Evolutionary conservation across 495 filamentous ascomycete species (phyloP), one percentile per base, ranked within the genome.

Genomic region (Lasiosphaeris hirsuta): DNA sequence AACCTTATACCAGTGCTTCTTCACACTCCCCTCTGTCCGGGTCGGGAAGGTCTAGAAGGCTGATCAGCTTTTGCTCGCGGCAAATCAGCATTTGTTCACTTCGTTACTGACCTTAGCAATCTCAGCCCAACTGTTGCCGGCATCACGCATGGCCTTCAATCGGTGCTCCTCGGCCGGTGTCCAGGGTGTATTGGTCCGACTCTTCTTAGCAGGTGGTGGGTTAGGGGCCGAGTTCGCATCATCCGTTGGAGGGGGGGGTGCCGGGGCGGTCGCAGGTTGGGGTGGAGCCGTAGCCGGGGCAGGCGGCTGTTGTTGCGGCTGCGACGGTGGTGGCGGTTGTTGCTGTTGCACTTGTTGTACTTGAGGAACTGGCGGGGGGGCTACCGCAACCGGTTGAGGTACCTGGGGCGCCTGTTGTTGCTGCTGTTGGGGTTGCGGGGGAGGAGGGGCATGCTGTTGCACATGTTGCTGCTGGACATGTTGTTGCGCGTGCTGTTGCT

Each of bases 1-100:
- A 79, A 92, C 92, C 82, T 98, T 98, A 71, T 98, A 98, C 94
- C 94, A 98, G 72, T 98, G 94, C 76, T 98, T 98, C 81, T 98
- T 98, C 10, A 98, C 94, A 66, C 91, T 96, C 14, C 94, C 94
- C 72, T 98, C 94, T 18, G 94, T 98, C 61, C 94, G 81, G 14
- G 82, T 84, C 13, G 94, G 94, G 72, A 98, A 98, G 9, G 88
- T 92, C 90, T 95, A 37, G n/a, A 8, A 40, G 6, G 23, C 39
- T 51, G 48, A 62, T 75, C 52, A 76, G 73, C 57, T 1, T 14
- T 4, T 3, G 17, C 6, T 8, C 15, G 23, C 60, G 19, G 1
- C n/a, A 23, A 36, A 49, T 30, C 46, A n/a, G 17, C 8, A 33
- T 52, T 42, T 49, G 6, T 44, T 46, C 7, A 15, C 9, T 35